Percentiles rank a stretch among this genome's conserved stretches.
Evolutionary conservation across 208 protist genomes (phyloP).

Genomic region (Acanthamoeba lenticulata): DNA sequence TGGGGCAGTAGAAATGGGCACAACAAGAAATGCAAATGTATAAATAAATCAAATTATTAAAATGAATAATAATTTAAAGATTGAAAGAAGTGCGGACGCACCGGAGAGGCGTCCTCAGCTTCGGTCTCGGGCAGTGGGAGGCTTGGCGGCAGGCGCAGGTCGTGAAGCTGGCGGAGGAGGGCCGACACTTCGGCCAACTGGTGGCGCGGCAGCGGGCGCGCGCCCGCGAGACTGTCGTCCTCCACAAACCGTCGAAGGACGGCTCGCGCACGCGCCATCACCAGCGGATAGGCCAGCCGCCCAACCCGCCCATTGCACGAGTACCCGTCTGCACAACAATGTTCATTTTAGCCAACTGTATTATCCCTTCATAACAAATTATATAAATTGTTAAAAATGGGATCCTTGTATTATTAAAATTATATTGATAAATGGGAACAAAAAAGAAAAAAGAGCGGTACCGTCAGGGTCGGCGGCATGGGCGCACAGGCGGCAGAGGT

Average conservation of each 20-base stretch:
- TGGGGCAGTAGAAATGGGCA: neutral
- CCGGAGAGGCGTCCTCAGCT: neutral
- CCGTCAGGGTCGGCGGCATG: constrained; percentile 12
- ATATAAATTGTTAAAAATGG: no score
- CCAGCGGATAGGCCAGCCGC: constrained; percentile 29
- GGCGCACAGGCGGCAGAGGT: constrained; percentile 38
- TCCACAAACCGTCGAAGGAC: constrained; percentile 51
- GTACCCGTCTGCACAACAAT: neutral
- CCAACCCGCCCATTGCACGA: constrained; percentile 37
- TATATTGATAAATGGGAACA: no score
- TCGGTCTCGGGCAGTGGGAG: constrained; percentile 23
- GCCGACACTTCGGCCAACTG: constrained; percentile 31
- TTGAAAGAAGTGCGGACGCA: neutral
- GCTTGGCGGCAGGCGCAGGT: neutral
- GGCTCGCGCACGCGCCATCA: constrained; percentile 1
- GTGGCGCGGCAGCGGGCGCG: constrained; percentile 44
- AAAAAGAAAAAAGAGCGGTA: no score
- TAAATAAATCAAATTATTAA: no score
- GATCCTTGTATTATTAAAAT: no score
- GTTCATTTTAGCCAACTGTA: no score
- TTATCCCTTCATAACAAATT: no score
- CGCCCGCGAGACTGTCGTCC: constrained; percentile 14
- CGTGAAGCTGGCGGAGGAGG: constrained; percentile 20
- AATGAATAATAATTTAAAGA: no score
- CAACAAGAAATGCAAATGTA: no score